Conservation (phyloP, 1,284 basidiomycete species). For the Sanghuangporus sanghuang region DNA sequence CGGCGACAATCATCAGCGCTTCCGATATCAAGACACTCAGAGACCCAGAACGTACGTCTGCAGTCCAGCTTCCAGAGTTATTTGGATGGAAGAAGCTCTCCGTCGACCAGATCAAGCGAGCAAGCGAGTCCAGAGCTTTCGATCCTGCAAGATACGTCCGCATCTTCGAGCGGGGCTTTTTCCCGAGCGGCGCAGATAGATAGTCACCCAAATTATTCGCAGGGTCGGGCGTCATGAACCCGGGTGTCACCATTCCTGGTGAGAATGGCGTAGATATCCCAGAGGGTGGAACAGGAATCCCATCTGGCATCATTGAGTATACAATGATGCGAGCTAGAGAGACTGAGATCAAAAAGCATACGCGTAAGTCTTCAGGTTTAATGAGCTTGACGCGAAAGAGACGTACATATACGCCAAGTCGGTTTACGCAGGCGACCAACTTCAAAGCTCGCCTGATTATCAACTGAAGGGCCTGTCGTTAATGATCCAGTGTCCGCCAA, state of each 20-base stretch:
- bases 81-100: conserved; percentile 88
- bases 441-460: conserved; percentile 62
- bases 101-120: conserved; percentile 80
- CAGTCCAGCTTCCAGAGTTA: conserved; percentile 67
- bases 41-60: conserved; percentile 45
- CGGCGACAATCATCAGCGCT: not conserved
- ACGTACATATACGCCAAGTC: conserved; percentile 63
- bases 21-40: conserved; percentile 5
- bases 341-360: conserved; percentile 35
- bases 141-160: conserved; percentile 76
- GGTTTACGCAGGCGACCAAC: conserved; percentile 61
- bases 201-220: conserved; percentile 45
- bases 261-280: conserved; percentile 54
- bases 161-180: conserved; percentile 31
- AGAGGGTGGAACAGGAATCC: conserved; percentile 28
- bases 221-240: conserved; percentile 30
- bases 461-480: conserved; percentile 65
- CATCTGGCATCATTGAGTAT: conserved; percentile 85
- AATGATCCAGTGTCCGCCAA: conserved; percentile 67
- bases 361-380: not conserved
- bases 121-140: conserved; percentile 82
- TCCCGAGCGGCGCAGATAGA: conserved; percentile 52
- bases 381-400: not conserved
- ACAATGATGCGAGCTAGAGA: conserved; percentile 86
- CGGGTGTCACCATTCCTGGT: conserved; percentile 56